A percentile compares a stretch with the other conserved stretches of the same genome.
Evolutionary conservation across 148 eudicot species (phyloP).

Genomic region (Polygonum aviculare): DNA sequence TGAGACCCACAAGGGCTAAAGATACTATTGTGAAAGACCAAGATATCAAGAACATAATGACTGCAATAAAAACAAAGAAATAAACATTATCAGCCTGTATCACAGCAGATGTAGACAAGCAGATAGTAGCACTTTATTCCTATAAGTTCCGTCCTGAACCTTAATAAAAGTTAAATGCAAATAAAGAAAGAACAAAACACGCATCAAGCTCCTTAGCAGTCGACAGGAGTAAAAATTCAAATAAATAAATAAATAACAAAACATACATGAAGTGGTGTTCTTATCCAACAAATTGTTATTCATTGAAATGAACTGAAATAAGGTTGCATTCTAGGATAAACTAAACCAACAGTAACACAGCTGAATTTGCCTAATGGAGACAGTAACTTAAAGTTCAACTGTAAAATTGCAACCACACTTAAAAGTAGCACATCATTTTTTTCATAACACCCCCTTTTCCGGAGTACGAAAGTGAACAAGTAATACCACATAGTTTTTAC

Average conservation of each 20-base stretch:
- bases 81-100: neutral
- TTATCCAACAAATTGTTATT: neutral
- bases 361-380: neutral
- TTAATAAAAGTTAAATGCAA: neutral
- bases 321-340: slow-evolving; percentile 1
- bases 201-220: neutral
- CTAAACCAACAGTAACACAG: neutral
- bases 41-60: slow-evolving; percentile 95
- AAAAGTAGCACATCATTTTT: neutral
- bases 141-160: neutral
- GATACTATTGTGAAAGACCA: slow-evolving; percentile 95
- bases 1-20: slow-evolving; percentile 89
- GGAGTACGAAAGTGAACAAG: neutral
- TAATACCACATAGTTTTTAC: neutral
- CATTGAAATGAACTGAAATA: neutral
- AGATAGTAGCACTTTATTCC: neutral
- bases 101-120: neutral
- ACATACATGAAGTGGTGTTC: neutral
- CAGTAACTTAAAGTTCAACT: neutral
- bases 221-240: neutral
- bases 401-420: neutral
- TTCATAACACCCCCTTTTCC: neutral
- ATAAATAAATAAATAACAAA: neutral
- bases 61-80: slow-evolving; percentile 43
- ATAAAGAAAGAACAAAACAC: neutral